Evolutionary conservation across 352 stramenopile species (phyloP), one percentile per base, ranked within the genome.

Genomic region (Globisporangium paroecandrum): DNA sequence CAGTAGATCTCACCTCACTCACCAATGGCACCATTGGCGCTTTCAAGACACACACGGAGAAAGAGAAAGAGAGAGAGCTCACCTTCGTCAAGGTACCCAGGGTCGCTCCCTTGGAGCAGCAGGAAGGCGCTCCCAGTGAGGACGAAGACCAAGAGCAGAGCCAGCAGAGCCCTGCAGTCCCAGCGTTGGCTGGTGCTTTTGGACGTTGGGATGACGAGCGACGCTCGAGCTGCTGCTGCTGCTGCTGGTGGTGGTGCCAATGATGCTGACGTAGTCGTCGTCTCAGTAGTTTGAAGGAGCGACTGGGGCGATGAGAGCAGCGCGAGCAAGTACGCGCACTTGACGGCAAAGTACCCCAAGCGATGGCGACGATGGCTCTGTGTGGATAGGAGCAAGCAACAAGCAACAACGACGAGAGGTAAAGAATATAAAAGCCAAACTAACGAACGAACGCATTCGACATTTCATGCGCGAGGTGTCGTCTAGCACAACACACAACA

Each of bases 1-100:
- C 54, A 64, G 38, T 1, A 32, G 27, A 27, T 51, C 43, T 58
- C 7, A 22, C 15, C 15, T 41, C 27, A 65, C n/a, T 34, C 43
- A 20, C 51, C 22, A n/a, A 18, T 5, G 20, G 15, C 43, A 51
- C 38, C 38, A 22, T 20, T 13, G 3, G 13, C 3, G n/a, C n/a
- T 27, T 27, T 55, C 47, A 58, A 58, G 54, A 15, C 25, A 24
- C 15, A 22, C 10, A 32, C 4, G 27, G 27, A 32, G 27, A 32
- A 0, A 32, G 27, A 32, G 27, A 32, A 4, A 29, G 0, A 60
- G 29, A 20, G 4, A 46, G 20, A 38, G 8, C 60, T 24, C 25
- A 79, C 72, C 74, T 73, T 85, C 69, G n/a, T 46, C 69, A 49
- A 84, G 64, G 46, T 75, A 82, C 1, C 73, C 79, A 12, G 76